Evolutionary conservation across 495 filamentous ascomycete genomes (phyloP).

Genomic region (Delitschia confertaspora): DNA sequence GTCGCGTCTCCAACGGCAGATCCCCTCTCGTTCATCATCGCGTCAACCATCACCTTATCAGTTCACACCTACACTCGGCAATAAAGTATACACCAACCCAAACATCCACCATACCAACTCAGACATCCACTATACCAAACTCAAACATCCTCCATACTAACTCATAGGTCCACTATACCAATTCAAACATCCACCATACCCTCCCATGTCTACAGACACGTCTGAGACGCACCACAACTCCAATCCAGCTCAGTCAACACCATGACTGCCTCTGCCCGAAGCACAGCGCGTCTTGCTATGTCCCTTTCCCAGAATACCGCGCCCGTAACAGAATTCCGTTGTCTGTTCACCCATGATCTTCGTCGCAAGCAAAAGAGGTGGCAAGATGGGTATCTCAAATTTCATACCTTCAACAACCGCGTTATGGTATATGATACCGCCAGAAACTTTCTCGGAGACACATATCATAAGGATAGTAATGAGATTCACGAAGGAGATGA

Average conservation of each 20-base stretch:
- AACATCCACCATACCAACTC: too few species aligned
- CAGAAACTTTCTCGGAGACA: slow-evolving; percentile 74
- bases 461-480: slow-evolving; percentile 63
- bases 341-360: slow-evolving; percentile 78
- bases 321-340: slow-evolving; percentile 66
- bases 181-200: background rate
- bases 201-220: background rate
- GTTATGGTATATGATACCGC: slow-evolving; percentile 82
- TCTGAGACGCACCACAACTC: slow-evolving; percentile 7
- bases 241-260: background rate
- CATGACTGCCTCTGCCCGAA: slow-evolving; percentile 35
- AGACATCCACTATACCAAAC: too few species aligned
- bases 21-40: too few species aligned
- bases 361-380: slow-evolving; percentile 81
- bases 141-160: too few species aligned
- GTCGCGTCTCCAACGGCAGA: too few species aligned
- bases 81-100: too few species aligned
- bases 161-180: background rate
- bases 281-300: slow-evolving; percentile 30
- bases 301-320: slow-evolving; percentile 46
- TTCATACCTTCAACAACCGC: slow-evolving; percentile 84
- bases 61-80: too few species aligned
- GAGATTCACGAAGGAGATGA: slow-evolving; percentile 70
- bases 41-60: too few species aligned
- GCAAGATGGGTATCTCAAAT: slow-evolving; percentile 83